A percentile compares a stretch with the other conserved stretches of the same genome.
Evolutionary conservation across 139 green algal genomes (phyloP).

Genomic region (Micractinium sp.): DNA sequence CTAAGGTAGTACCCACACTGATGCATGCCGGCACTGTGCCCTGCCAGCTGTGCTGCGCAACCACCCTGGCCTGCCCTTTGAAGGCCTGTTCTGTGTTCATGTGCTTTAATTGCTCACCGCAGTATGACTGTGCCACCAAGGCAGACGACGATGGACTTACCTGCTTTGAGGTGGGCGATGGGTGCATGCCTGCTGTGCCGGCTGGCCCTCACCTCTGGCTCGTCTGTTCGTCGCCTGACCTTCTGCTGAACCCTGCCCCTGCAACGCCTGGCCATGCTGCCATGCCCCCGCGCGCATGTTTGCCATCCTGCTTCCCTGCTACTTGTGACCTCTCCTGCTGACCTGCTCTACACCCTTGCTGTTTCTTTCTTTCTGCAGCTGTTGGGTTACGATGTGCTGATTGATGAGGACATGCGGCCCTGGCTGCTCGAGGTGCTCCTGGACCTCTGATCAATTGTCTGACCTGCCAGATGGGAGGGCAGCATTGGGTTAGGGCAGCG

Average conservation of each 20-base stretch:
- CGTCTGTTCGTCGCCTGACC: too few relatives aligned
- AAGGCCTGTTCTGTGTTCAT: neutral
- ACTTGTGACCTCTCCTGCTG: slow-evolving; percentile 15
- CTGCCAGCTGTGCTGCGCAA: too few relatives aligned
- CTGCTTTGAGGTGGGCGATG: slow-evolving; percentile 73
- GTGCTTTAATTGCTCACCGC: neutral
- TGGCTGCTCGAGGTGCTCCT: slow-evolving; percentile 77
- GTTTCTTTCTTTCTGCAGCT: slow-evolving; percentile 28
- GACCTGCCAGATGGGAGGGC: too few relatives aligned
- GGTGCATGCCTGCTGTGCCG: too few relatives aligned
- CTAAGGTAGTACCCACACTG: too few relatives aligned
- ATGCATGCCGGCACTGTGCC: too few relatives aligned
- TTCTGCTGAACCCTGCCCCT: too few relatives aligned
- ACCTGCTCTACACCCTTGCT: too few relatives aligned
- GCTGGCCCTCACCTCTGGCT: neutral
- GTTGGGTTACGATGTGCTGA: slow-evolving; percentile 73
- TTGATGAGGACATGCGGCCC: slow-evolving; percentile 70
- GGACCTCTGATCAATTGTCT: neutral
- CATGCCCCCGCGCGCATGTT: too few relatives aligned
- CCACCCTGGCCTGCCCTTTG: too few relatives aligned
- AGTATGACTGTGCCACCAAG: slow-evolving; percentile 75
- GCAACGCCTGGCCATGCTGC: too few relatives aligned
- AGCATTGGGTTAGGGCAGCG: too few relatives aligned
- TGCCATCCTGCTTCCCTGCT: slow-evolving; percentile 6
- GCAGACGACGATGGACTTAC: slow-evolving; percentile 62